Evolutionary conservation across 495 filamentous ascomycete genomes (phyloP).

Genomic region (Diplogelasinospora grovesii): DNA sequence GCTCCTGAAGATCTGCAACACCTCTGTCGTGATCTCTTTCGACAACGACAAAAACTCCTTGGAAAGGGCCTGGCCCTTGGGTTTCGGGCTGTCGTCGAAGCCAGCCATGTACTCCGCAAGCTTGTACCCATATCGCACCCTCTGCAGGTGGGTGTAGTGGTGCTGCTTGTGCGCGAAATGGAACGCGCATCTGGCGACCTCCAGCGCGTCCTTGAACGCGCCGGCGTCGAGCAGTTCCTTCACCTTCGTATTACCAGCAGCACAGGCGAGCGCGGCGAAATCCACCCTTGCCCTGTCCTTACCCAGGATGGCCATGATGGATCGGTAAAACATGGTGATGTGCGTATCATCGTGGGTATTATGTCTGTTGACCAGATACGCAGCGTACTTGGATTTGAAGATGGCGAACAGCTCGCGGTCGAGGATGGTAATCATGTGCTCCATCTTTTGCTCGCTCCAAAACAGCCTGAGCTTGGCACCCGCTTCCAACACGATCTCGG

Average conservation of each 20-base stretch:
- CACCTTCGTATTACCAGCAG: constrained; percentile 17
- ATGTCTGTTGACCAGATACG: constrained; percentile 28
- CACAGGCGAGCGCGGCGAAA: constrained; percentile 18
- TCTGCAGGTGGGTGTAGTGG: constrained; percentile 41
- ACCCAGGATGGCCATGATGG: constrained; percentile 41
- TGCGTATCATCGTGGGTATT: constrained; percentile 31
- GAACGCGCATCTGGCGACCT: constrained; percentile 47
- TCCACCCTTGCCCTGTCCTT: constrained; percentile 23
- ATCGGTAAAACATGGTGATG: constrained; percentile 43
- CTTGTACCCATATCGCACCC: constrained; percentile 49
- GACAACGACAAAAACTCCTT: constrained; percentile 49
- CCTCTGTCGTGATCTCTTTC: constrained; percentile 44
- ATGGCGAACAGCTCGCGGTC: constrained; percentile 49
- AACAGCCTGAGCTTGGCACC: constrained; percentile 48
- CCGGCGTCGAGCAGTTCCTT: constrained; percentile 32
- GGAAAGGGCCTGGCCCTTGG: constrained; percentile 34
- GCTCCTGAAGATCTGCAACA: constrained; percentile 43
- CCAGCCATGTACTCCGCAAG: constrained; percentile 48
- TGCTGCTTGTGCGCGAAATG: constrained; percentile 51
- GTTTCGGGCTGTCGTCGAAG: constrained; percentile 35
- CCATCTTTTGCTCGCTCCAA: constrained; percentile 37
- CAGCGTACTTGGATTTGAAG: constrained; percentile 48
- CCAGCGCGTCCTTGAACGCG: constrained; percentile 46
- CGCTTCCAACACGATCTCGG: constrained; percentile 42
- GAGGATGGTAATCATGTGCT: constrained; percentile 38